Conservation (phyloP, 164 flowering plant genomes). For the Umbellularia californica region DNA sequence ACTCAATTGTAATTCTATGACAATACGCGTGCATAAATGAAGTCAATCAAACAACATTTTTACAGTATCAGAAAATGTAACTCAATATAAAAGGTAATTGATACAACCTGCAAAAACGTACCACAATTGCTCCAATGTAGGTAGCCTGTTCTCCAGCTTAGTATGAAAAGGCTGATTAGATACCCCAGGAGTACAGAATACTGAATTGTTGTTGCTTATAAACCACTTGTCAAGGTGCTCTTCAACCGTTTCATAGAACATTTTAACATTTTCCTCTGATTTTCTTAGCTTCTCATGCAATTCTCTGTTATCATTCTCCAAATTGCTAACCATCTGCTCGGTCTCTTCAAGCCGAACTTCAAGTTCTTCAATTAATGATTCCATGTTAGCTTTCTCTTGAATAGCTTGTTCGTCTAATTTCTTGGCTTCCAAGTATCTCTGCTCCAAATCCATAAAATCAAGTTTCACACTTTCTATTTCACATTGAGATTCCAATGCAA, state of each 20-base stretch:
- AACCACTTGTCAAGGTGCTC: conserved; percentile 27
- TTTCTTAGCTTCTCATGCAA: conserved; percentile 40
- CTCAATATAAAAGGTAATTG: background rate
- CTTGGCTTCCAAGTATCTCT: conserved; percentile 44
- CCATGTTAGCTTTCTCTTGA: conserved; percentile 43
- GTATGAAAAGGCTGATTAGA: conserved; percentile 6
- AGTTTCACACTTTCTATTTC: conserved; percentile 85
- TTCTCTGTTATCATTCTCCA: conserved; percentile 55
- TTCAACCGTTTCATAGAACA: conserved; percentile 28
- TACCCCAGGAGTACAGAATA: background rate
- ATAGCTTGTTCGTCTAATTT: conserved; percentile 40
- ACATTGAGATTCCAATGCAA: conserved; percentile 67
- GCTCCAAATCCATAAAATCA: conserved; percentile 54
- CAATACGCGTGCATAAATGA: too few relatives aligned
- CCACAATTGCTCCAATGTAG: conserved; percentile 36
- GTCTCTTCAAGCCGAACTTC: conserved; percentile 35
- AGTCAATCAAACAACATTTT: too few relatives aligned
- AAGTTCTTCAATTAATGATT: conserved; percentile 32
- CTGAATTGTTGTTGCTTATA: conserved; percentile 17
- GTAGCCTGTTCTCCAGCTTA: conserved; percentile 21
- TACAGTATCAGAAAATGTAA: too few relatives aligned
- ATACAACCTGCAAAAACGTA: conserved; percentile 18
- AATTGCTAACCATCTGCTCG: conserved; percentile 23
- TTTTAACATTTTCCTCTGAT: conserved; percentile 26
- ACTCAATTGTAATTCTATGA: too few relatives aligned